These are phyloP conservation scores for carrot (Daucus carota) DNA, from an alignment of 129 eudicot species.

Conservation along the genomic window DNA sequence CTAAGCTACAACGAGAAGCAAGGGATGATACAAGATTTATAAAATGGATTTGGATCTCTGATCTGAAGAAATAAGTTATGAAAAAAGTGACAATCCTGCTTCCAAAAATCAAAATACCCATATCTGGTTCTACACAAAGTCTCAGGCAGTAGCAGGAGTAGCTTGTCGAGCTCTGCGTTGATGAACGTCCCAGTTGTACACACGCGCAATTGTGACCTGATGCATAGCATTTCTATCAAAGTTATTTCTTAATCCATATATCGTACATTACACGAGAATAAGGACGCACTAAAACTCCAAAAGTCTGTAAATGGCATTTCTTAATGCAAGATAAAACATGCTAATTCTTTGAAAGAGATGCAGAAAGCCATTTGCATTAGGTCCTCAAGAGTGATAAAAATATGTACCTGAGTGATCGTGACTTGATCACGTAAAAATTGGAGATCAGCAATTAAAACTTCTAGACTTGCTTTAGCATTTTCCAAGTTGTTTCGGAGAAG, in stretches of 20 bases:
- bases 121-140: background rate
- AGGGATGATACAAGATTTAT: conserved; percentile 7
- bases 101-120: background rate
- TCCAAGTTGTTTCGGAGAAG: conserved; percentile 81
- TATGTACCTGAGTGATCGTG: conserved; percentile 77
- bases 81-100: background rate
- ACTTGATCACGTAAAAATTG: conserved; percentile 95
- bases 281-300: background rate
- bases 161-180: conserved; percentile 67
- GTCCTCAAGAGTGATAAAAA: background rate
- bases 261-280: background rate
- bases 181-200: conserved; percentile 97
- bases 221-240: conserved; percentile 10
- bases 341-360: background rate
- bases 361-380: background rate
- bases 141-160: conserved; percentile 1
- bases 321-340: background rate
- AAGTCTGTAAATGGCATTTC: too few species aligned
- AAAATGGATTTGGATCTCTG: conserved; percentile 7
- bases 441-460: conserved; percentile 78
- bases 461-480: conserved; percentile 97
- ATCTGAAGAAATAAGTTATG: background rate
- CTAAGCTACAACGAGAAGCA: conserved; percentile 19
- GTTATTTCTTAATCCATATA: background rate
- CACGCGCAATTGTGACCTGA: conserved; percentile 97